These are phyloP conservation scores for Dianthus caryophyllus DNA, from an alignment of 148 eudicot species.

Conservation along the genomic window DNA sequence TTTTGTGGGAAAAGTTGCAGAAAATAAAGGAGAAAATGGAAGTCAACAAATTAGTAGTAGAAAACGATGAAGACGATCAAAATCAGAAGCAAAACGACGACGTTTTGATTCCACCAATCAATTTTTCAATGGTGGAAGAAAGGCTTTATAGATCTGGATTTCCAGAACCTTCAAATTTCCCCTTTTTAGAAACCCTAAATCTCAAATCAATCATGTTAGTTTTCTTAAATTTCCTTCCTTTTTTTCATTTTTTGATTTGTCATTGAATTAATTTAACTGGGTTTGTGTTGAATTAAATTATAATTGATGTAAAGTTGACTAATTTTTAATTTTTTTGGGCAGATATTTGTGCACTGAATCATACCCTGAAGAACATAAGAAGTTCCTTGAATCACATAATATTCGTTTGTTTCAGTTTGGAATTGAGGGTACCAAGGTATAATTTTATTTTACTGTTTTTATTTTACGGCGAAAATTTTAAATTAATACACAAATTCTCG, in stretches of 20 bases:
- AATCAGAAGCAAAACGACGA: slow-evolving; percentile 18
- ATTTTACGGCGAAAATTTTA: too few species aligned
- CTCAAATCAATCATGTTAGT: slow-evolving; percentile 65
- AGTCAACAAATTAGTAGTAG: slow-evolving; percentile 5
- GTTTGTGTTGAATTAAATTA: too few species aligned
- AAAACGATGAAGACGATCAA: not conserved
- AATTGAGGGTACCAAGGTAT: slow-evolving; percentile 88
- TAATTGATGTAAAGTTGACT: not conserved
- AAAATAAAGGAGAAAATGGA: slow-evolving; percentile 20
- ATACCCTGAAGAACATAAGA: slow-evolving; percentile 58
- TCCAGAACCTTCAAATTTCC: slow-evolving; percentile 52
- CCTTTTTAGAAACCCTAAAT: slow-evolving; percentile 56
- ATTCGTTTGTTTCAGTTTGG: slow-evolving; percentile 68
- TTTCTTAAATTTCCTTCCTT: not conserved
- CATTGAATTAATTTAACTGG: not conserved
- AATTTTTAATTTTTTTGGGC: not conserved
- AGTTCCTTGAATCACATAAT: slow-evolving; percentile 48
- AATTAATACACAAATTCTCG: too few species aligned
- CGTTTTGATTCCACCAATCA: slow-evolving; percentile 47
- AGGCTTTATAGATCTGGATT: slow-evolving; percentile 74
- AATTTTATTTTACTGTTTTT: too few species aligned
- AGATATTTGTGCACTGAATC: slow-evolving; percentile 77
- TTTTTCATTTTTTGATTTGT: not conserved
- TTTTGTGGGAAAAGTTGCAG: slow-evolving; percentile 27
- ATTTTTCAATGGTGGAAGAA: slow-evolving; percentile 72